These are phyloP conservation scores for Eutypa lata DNA, from an alignment of 2,329 filamentous ascomycete species.

Conservation along the genomic window DNA sequence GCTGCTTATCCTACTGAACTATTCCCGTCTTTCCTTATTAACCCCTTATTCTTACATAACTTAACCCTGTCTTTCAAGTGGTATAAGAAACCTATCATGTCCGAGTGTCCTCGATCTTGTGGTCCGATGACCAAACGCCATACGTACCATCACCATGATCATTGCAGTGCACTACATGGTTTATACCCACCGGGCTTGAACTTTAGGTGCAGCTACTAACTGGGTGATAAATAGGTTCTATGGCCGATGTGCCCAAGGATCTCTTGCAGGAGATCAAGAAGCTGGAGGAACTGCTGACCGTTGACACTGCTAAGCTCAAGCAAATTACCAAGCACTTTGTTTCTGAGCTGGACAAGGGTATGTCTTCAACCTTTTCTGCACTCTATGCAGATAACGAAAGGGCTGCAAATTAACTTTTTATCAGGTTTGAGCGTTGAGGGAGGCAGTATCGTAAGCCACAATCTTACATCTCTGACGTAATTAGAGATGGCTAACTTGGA, in stretches of 20 bases:
- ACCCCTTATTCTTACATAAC: no score
- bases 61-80: neutral
- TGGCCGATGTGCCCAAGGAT: slow-evolving; percentile 86
- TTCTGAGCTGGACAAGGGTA: slow-evolving; percentile 81
- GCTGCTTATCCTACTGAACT: no score
- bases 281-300: slow-evolving; percentile 80
- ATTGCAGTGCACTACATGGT: neutral
- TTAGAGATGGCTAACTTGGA: slow-evolving; percentile 6
- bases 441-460: slow-evolving; percentile 77
- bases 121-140: slow-evolving; percentile 9
- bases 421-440: slow-evolving; percentile 80
- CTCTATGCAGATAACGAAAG: slow-evolving; percentile 6
- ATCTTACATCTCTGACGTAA: neutral
- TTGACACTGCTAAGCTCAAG: slow-evolving; percentile 79
- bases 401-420: slow-evolving; percentile 4
- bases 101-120: slow-evolving; percentile 5
- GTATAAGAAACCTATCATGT: slow-evolving; percentile 7
- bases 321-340: slow-evolving; percentile 87
- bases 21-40: no score
- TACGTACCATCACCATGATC: slow-evolving; percentile 18
- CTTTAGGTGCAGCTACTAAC: slow-evolving; percentile 1
- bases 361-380: slow-evolving; percentile 16
- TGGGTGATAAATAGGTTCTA: slow-evolving; percentile 62
- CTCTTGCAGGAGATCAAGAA: slow-evolving; percentile 75
- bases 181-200: neutral